Evolutionary conservation across 306 rosid species (phyloP).

Genomic region (Benincasa hispida): DNA sequence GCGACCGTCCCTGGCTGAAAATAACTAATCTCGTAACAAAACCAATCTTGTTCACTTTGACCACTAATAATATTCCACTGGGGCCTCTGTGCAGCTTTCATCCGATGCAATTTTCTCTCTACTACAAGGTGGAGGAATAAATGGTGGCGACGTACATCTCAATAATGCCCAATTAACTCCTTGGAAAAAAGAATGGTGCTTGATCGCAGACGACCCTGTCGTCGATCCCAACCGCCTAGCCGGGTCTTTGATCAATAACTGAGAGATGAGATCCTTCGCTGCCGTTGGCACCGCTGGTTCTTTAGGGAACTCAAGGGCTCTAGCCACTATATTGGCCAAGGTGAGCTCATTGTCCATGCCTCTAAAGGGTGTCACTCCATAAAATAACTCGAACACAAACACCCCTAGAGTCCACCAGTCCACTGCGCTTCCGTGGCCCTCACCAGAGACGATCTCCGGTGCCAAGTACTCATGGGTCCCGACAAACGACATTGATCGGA

Average conservation of each 20-base stretch:
- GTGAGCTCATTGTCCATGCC: constrained; percentile 59
- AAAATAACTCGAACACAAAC: constrained; percentile 44
- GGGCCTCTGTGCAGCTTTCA: constrained; percentile 45
- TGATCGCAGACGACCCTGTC: constrained; percentile 46
- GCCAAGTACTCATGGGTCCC: constrained; percentile 70
- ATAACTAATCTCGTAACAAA: neutral
- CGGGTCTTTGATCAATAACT: constrained; percentile 55
- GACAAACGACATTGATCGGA: constrained; percentile 66
- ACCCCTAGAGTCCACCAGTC: constrained; percentile 78
- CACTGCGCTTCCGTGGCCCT: constrained; percentile 69
- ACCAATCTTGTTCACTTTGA: neutral
- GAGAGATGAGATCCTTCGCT: constrained; percentile 50
- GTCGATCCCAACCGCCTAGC: constrained; percentile 47
- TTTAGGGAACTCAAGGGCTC: constrained; percentile 62
- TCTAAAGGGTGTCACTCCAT: constrained; percentile 63
- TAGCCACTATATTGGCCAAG: constrained; percentile 58
- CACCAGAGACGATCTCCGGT: constrained; percentile 55
- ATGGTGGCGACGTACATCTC: constrained; percentile 60
- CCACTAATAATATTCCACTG: constrained; percentile 48
- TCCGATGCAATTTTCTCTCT: constrained; percentile 28
- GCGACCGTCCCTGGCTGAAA: neutral
- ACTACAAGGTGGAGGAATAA: constrained; percentile 39
- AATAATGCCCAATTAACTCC: constrained; percentile 66
- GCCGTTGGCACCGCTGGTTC: constrained; percentile 33
- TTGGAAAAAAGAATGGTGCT: constrained; percentile 48